Base-by-base conservation (phyloP, 1,284 basidiomycete genomes). In the Apiotrichum montevideense region DNA sequence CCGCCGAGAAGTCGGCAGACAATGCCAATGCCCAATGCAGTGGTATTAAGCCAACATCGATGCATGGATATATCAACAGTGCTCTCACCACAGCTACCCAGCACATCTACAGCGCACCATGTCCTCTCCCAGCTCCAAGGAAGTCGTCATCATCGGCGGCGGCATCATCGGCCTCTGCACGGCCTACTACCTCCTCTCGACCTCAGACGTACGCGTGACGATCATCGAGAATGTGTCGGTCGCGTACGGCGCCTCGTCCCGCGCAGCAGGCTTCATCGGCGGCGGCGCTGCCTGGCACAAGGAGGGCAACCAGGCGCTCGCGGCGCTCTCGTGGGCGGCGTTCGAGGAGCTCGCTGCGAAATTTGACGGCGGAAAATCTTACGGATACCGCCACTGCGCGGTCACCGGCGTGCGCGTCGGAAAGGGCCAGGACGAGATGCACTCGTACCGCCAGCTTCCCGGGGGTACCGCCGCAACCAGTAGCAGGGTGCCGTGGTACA, bases 241-340 rank as follows among this genome's bases (percentile, higher is more conserved):
- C 10, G 64, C 60, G 3, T 55, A 49, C 3, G 63, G 72, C 0
- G 88, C 90, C 1, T 89, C 86, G 0, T 90, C 90, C 11, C 94
- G 94, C 71, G 88, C 89, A 0, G 90, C 89, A 1, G 92, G 91
- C 1, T 84, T 96, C 4, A 81, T 95, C 14, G 89, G 90, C 0
- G 79, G 55, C 33, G 45, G 46, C 8, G 40, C 82, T 51, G 85
- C 88, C 66, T 85, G 83, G 84, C 82, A 83, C 64, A 68, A 21
- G 66, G 67, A 29, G 65, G 76, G 29, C 69, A 78, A 53, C 66
- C 75, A 15, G 55, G 57, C 78, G 9, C 79, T 94, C 15, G 86
- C 87, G 4, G 74, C 80, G 48, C 78, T 92, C 11, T 89, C 88
- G 1, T 94, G 88, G 70, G 64, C 76, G 3, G 85, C 93, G 64